A percentile compares a stretch with the other conserved stretches of the same genome.
Conservation (phyloP, 2,329 filamentous ascomycete species). For the Aspergillus transmontanensis region DNA sequence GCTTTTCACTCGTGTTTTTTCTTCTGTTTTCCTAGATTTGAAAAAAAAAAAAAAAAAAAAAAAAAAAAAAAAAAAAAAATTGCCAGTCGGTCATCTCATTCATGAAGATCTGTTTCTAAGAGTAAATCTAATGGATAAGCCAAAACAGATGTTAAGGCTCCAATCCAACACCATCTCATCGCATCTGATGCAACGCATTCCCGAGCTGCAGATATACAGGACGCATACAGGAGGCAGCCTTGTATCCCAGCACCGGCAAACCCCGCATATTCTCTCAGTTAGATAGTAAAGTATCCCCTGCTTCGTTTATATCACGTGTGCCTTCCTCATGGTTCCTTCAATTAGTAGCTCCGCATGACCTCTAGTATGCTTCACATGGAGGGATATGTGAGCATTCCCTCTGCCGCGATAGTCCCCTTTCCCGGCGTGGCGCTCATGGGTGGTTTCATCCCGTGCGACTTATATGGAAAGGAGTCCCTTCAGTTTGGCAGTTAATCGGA, state of each 20-base stretch:
- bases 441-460: conserved; percentile 1
- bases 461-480: background rate
- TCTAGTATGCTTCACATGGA: background rate
- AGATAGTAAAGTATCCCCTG: background rate
- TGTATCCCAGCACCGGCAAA: conserved; percentile 1
- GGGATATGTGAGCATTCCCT: background rate
- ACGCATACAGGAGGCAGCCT: conserved; percentile 1
- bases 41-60: background rate
- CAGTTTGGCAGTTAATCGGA: background rate
- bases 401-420: background rate
- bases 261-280: background rate
- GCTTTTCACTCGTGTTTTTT: background rate
- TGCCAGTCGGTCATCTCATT: conserved; percentile 1
- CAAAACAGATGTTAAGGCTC: background rate
- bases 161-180: background rate
- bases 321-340: background rate
- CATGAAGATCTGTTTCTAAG: background rate
- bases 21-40: background rate
- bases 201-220: background rate
- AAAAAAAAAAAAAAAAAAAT: background rate
- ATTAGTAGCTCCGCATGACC: background rate
- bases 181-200: background rate
- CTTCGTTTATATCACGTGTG: background rate
- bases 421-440: background rate
- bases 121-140: conserved; percentile 1